A percentile compares a stretch with the other conserved stretches of the same genome.
Conservation (phyloP, 163 green algal species). For the Volvox carteri region DNA sequence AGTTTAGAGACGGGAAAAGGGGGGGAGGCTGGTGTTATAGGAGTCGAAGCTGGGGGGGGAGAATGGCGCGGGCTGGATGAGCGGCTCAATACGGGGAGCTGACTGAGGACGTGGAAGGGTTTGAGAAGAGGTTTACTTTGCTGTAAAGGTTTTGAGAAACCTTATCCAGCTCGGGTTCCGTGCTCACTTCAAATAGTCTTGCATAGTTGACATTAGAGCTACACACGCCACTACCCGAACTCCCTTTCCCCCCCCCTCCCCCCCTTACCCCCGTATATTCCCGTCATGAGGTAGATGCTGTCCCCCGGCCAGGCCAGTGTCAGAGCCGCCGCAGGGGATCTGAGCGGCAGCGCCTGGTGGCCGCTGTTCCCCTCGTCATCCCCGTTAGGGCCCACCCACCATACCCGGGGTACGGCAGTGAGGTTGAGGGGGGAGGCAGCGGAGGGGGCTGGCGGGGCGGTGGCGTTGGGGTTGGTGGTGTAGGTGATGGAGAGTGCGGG, state of each 20-base stretch:
- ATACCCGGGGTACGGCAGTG: not conserved
- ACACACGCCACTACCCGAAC: too few relatives aligned
- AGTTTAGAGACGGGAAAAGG: not conserved
- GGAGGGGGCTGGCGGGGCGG: not conserved
- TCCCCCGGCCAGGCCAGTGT: constrained; percentile 5
- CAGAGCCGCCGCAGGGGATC: not conserved
- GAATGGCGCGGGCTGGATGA: too few relatives aligned
- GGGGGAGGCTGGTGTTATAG: too few relatives aligned
- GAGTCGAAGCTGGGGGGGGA: too few relatives aligned
- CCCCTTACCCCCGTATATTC: constrained; percentile 43
- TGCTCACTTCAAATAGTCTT: too few relatives aligned
- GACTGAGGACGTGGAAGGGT: too few relatives aligned
- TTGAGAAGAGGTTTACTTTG: too few relatives aligned
- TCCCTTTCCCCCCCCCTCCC: too few relatives aligned
- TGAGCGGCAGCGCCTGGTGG: not conserved
- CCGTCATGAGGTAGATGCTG: constrained; percentile 27
- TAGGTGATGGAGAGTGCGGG: constrained; percentile 41
- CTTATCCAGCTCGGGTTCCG: too few relatives aligned
- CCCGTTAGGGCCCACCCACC: constrained; percentile 27
- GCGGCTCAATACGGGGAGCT: too few relatives aligned
- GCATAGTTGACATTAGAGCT: too few relatives aligned
- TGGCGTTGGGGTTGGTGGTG: not conserved
- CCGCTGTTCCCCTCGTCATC: constrained; percentile 41
- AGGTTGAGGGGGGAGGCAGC: not conserved
- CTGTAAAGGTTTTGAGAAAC: too few relatives aligned